Conservation (phyloP, 2,329 filamentous ascomycete genomes). For the Ophiostoma montium region DNA sequence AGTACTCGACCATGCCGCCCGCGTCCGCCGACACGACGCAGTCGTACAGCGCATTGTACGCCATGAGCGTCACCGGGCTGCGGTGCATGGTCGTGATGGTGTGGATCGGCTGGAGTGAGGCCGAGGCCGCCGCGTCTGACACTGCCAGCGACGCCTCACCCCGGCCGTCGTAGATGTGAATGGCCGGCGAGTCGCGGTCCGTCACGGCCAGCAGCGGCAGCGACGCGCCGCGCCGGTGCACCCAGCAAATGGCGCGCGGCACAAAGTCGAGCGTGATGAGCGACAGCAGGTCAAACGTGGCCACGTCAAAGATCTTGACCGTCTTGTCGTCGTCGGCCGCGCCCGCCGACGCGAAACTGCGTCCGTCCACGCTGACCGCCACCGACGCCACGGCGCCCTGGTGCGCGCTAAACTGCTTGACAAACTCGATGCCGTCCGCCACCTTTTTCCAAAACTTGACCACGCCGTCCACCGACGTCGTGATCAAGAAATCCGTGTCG, state of each 20-base stretch:
- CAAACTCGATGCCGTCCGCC: slow-evolving; percentile 81
- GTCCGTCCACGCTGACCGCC: slow-evolving; percentile 75
- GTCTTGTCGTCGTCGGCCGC: slow-evolving; percentile 43
- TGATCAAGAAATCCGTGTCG: slow-evolving; percentile 87
- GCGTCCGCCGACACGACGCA: slow-evolving; percentile 86
- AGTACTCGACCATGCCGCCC: slow-evolving; percentile 92
- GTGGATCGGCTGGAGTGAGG: slow-evolving; percentile 51
- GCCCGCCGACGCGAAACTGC: slow-evolving; percentile 85
- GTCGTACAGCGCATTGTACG: slow-evolving; percentile 76
- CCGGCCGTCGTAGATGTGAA: slow-evolving; percentile 78
- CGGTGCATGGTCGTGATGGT: slow-evolving; percentile 69
- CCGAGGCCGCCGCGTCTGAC: background rate
- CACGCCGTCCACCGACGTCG: slow-evolving; percentile 83
- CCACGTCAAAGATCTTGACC: slow-evolving; percentile 67
- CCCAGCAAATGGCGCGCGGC: slow-evolving; percentile 78
- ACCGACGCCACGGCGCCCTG: slow-evolving; percentile 70
- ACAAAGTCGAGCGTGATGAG: slow-evolving; percentile 66
- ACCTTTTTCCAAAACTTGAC: slow-evolving; percentile 99
- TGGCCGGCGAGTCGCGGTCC: slow-evolving; percentile 54
- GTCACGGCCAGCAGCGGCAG: slow-evolving; percentile 76
- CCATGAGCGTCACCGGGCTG: slow-evolving; percentile 67
- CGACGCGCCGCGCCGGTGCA: slow-evolving; percentile 78
- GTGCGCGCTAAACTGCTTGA: slow-evolving; percentile 94
- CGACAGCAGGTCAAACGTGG: slow-evolving; percentile 76
- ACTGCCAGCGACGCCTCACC: slow-evolving; percentile 49